Percentiles rank a stretch among this genome's conserved stretches.
These are phyloP conservation scores for Podosphaera xanthii DNA, from an alignment of 2,329 filamentous ascomycete species.

Conservation along the genomic window DNA sequence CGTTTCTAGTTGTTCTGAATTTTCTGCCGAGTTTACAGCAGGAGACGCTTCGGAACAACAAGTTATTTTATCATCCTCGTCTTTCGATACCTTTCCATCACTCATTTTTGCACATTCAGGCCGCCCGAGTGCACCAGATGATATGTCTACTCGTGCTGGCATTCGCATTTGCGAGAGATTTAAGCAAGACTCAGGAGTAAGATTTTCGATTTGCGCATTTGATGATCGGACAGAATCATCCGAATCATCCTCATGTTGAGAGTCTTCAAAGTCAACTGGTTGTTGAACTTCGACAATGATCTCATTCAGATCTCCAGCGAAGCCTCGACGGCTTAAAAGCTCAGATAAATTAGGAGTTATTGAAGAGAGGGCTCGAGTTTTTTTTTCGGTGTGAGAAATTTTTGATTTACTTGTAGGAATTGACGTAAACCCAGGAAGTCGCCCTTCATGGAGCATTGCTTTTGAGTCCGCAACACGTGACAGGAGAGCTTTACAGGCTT, in stretches of 20 bases:
- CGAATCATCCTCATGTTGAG: slow-evolving; percentile 19
- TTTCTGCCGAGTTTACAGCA: not conserved
- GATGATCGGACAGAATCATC: slow-evolving; percentile 11
- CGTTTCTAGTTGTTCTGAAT: not conserved
- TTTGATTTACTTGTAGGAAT: slow-evolving; percentile 20
- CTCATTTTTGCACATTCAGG: slow-evolving; percentile 35
- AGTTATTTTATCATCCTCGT: not conserved
- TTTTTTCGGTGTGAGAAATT: slow-evolving; percentile 8
- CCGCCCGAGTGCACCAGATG: slow-evolving; percentile 24
- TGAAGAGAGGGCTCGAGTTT: slow-evolving; percentile 27
- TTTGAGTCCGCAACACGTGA: slow-evolving; percentile 31
- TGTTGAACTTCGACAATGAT: slow-evolving; percentile 37
- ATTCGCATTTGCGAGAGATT: slow-evolving; percentile 26
- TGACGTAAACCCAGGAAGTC: slow-evolving; percentile 24
- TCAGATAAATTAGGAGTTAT: slow-evolving; percentile 45
- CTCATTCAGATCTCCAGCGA: slow-evolving; percentile 36
- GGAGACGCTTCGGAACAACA: not conserved
- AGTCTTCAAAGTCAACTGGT: slow-evolving; percentile 26
- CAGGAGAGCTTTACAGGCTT: slow-evolving; percentile 19
- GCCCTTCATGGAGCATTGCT: slow-evolving; percentile 27
- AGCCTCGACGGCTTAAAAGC: slow-evolving; percentile 37
- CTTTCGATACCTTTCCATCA: slow-evolving; percentile 12
- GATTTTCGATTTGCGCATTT: not conserved
- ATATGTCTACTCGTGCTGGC: slow-evolving; percentile 32
- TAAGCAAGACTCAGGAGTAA: slow-evolving; percentile 2